Evolutionary conservation across 371 early-diverging fungal species (phyloP), one percentile per base, ranked within the genome.

Genomic region (Encephalitozoon romaleae): DNA sequence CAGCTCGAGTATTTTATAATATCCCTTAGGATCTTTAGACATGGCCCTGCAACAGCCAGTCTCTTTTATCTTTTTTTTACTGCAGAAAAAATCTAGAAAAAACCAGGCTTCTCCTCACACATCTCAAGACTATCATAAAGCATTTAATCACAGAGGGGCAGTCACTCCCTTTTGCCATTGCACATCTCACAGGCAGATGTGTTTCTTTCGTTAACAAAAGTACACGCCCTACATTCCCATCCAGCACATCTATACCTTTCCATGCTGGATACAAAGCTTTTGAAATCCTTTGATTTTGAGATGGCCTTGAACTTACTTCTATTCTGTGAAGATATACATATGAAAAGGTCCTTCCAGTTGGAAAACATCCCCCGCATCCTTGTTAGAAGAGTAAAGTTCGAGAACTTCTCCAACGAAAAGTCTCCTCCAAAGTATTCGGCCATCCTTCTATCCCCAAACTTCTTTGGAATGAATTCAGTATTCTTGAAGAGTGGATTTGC

Each of bases 151-250:
- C 59, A 59, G 5, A 34, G 3, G 28, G 2, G 8, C 15, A 1
- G 9, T 41, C 25, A 66, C 30, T 66, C 43, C 30, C 38, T 15
- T 4, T 12, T 66, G 90, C 89, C 93, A 93, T 69, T 92, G 79
- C 96, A 96, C 89, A 96, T 93, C 71, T 92, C 93, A 85, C 96
- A 95, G 66, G 83, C 88, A 67, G 86, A 87, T 32, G 85, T 79
- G 0, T 86, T 81, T 12, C 85, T 82, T 28, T 87, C 83, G 82
- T 96, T 96, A 18, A 86, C 82, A 87, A 89, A 94, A 9, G 96
- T 96, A 84, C 96, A 94, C 80, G 92, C 91, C 76, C 88, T 86
- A 85, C 96, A 96, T 9, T 88, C 86, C 88, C 92, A 89, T 30
- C 9, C 76, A 64, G 11, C 79, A 78, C 28, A 73, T 63, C 12